Percentiles rank a stretch among this genome's conserved stretches.
Evolutionary conservation across 768 basidiomycete genomes (phyloP).

Genomic region (Calocybe gangraenosa): DNA sequence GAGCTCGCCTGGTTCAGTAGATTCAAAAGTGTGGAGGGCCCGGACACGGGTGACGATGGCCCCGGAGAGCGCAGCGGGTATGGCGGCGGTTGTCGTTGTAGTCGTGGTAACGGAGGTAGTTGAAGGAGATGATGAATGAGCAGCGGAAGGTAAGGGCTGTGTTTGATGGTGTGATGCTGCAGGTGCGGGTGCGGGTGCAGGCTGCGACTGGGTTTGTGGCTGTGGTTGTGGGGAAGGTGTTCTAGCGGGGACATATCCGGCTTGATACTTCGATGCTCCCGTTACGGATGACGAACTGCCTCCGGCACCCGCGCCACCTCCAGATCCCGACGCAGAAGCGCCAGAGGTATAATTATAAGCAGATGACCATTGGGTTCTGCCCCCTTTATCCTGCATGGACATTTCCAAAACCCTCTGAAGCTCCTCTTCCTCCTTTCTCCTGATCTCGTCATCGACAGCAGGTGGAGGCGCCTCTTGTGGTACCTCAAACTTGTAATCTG

Average conservation of each 20-base stretch:
- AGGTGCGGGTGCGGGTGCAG: conserved; percentile 10
- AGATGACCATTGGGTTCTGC: conserved; percentile 52
- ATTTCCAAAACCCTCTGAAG: conserved; percentile 89
- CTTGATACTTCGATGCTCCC: conserved; percentile 34
- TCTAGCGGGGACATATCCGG: conserved; percentile 57
- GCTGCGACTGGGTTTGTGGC: conserved; percentile 18
- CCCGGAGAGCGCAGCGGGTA: background rate
- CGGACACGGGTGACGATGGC: conserved; percentile 74
- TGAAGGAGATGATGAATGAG: background rate
- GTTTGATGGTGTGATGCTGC: conserved; percentile 5
- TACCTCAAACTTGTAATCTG: conserved; percentile 71
- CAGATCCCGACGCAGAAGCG: conserved; percentile 11
- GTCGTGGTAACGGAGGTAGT: conserved; percentile 7
- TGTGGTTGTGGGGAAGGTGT: conserved; percentile 36
- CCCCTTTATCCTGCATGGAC: conserved; percentile 90
- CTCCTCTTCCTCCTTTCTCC: conserved; percentile 89
- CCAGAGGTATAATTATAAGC: conserved; percentile 32
- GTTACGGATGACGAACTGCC: conserved; percentile 15
- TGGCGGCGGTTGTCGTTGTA: background rate
- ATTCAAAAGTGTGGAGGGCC: conserved; percentile 85
- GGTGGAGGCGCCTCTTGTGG: conserved; percentile 63
- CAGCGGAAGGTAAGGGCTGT: conserved; percentile 2
- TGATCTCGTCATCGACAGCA: conserved; percentile 71
- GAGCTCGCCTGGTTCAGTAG: conserved; percentile 85
- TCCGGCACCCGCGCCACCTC: conserved; percentile 4